Evolutionary conservation across 805 yeast genomes (phyloP), one percentile per base, ranked within the genome.

Genomic region (Ogataea methanolica): DNA sequence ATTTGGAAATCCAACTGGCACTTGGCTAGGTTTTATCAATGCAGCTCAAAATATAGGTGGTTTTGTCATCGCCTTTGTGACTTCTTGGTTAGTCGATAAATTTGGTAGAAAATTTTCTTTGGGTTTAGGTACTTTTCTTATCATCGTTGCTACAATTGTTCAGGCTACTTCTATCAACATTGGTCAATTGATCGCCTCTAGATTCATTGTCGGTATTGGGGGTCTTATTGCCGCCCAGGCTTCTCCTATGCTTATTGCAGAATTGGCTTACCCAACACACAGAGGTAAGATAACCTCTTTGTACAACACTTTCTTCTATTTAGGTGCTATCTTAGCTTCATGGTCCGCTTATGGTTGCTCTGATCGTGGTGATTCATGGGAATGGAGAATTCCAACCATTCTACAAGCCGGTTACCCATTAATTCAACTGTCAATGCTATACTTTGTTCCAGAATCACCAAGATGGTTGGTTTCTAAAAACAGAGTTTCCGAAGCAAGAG

Each of bases 71-170:
- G 50, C 68, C 8, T 54, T 59, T 3, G n/a, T 48, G 9, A 46
- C 65, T 33, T 53, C 44, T 61, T 59, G 43, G 79, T 78, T 50
- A 63, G 80, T 68, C 65, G 73, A 60, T 66, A 49, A 44, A 22
- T 56, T 71, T 41, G 91, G 92, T 39, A 79, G 92, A 67, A 78
- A 80, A 61, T 79, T 78, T 21, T 59, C 76, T 47, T 72, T 83
- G 34, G 55, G 75, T 22, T 42, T 68, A 21, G 89, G 90, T 12
- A 67, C 79, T 40, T 16, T 71, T 16, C 69, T 80, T 41, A 77
- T 83, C 54, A 65, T 78, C 31, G 49, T 80, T 39, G 87, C 88
- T 48, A 74, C 82, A 21, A 57, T 74, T 36, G 66, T 85, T 34
- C 85, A 83, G 50, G 64, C 75, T n/a, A 43, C 76, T 19, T 72